Percentiles rank a stretch among this genome's conserved stretches.
Conservation (phyloP, 768 basidiomycete genomes). For the Suillus cothurnatus region DNA sequence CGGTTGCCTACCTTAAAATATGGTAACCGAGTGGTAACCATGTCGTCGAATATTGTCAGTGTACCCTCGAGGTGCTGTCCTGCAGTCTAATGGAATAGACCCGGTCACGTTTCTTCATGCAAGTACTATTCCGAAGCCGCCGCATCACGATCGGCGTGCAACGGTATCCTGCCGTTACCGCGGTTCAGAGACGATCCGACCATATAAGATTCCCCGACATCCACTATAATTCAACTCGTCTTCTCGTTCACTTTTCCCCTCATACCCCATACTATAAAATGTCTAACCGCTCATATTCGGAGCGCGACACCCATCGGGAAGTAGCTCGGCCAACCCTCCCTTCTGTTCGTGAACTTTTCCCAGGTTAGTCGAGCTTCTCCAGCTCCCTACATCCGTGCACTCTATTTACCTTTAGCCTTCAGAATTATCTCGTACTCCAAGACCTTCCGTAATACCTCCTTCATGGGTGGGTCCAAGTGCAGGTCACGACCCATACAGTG, state of each 20-base stretch:
- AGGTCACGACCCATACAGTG: slow-evolving; percentile 25
- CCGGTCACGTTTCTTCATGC: slow-evolving; percentile 30
- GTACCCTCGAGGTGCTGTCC: slow-evolving; percentile 20
- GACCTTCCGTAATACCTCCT: slow-evolving; percentile 41
- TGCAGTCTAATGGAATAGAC: slow-evolving; percentile 25
- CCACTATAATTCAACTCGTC: slow-evolving; percentile 5
- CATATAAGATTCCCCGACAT: slow-evolving; percentile 12
- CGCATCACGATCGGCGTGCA: slow-evolving; percentile 31
- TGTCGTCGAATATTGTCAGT: slow-evolving; percentile 21
- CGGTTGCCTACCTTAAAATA: slow-evolving; percentile 25
- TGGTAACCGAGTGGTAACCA: slow-evolving; percentile 31
- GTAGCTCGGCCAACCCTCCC: slow-evolving; percentile 61
- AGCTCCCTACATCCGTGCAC: not conserved
- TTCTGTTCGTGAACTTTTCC: slow-evolving; percentile 69
- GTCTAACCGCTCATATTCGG: slow-evolving; percentile 29
- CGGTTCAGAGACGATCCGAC: slow-evolving; percentile 4
- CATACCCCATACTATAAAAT: slow-evolving; percentile 30
- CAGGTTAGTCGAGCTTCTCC: slow-evolving; percentile 42
- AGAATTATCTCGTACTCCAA: slow-evolving; percentile 48
- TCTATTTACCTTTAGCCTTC: slow-evolving; percentile 11
- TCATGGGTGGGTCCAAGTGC: slow-evolving; percentile 47
- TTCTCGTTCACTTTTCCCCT: slow-evolving; percentile 16
- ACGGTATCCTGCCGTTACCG: slow-evolving; percentile 13
- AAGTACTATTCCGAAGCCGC: slow-evolving; percentile 15
- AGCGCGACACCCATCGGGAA: slow-evolving; percentile 29